A percentile compares a stretch with the other conserved stretches of the same genome.
Conservation (phyloP, 78 protist species). For the Parvularia atlantis region DNA sequence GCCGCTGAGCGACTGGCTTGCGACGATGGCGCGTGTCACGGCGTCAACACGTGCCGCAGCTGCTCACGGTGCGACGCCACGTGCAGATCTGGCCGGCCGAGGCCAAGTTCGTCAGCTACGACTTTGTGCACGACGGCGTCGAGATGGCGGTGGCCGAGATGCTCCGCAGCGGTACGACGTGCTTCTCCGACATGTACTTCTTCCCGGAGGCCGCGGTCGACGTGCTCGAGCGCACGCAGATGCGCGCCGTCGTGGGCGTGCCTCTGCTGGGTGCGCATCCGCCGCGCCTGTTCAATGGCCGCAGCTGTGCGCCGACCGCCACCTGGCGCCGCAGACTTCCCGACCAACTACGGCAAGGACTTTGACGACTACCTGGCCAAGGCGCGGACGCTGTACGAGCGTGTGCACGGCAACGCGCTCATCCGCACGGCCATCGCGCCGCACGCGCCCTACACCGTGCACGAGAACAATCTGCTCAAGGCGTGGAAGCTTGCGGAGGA, state of each 20-base stretch:
- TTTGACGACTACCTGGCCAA: too few species aligned
- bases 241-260: not conserved
- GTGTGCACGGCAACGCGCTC: too few species aligned
- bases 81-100: conserved; percentile 69
- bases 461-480: conserved; percentile 28
- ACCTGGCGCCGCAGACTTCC: too few species aligned
- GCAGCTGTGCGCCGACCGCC: too few species aligned
- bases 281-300: too few species aligned
- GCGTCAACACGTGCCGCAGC: not conserved
- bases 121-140: conserved; percentile 40
- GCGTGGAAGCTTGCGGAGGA: conserved; percentile 22
- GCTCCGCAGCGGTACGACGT: conserved; percentile 55
- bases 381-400: too few species aligned
- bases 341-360: too few species aligned
- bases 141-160: conserved; percentile 52
- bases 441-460: not conserved
- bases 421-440: too few species aligned
- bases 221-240: conserved; percentile 12
- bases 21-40: not conserved
- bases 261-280: conserved; percentile 33
- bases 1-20: conserved; percentile 31
- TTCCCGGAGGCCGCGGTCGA: conserved; percentile 40
- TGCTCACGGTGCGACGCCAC: too few species aligned
- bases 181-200: conserved; percentile 58
- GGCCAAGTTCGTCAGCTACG: conserved; percentile 23